Evolutionary conservation across 2,329 filamentous ascomycete species (phyloP).

Genomic region (Fragosphaeria purpurea): DNA sequence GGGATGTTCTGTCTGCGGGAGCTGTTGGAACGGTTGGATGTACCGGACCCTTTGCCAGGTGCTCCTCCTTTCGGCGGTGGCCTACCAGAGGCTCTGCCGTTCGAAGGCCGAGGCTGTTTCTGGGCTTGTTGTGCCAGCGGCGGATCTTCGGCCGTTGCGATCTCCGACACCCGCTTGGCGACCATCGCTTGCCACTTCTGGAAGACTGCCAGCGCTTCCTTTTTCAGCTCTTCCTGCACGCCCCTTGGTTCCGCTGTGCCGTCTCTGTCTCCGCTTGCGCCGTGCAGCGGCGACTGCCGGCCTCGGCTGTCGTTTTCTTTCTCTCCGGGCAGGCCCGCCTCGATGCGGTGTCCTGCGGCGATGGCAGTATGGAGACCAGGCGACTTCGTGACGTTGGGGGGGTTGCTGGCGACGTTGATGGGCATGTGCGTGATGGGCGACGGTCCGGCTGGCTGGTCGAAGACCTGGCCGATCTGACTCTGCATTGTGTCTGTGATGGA

Average conservation of each 20-base stretch:
- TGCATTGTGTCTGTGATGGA: constrained; percentile 47
- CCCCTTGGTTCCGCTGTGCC: constrained; percentile 44
- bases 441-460: constrained; percentile 26
- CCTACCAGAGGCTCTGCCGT: not conserved
- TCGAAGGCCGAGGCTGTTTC: constrained; percentile 5
- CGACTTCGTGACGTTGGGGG: no score
- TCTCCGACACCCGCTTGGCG: constrained; percentile 59
- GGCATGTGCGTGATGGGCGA: not conserved
- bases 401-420: not conserved
- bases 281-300: no score
- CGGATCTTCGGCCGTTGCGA: constrained; percentile 42
- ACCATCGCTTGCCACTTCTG: constrained; percentile 71
- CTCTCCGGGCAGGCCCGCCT: no score
- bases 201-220: constrained; percentile 60
- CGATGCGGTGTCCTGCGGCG: no score
- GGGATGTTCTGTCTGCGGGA: not conserved
- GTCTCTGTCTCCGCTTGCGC: no score
- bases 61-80: no score
- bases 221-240: constrained; percentile 50
- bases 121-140: constrained; percentile 17
- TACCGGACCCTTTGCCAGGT: not conserved
- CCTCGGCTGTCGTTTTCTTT: no score
- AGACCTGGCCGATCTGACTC: constrained; percentile 39
- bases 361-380: no score
- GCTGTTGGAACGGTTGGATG: no score